Percentiles rank a stretch among this genome's conserved stretches.
These are phyloP conservation scores for Setaria italica DNA, from an alignment of 202 grass and related monocot species.

Conservation along the genomic window DNA sequence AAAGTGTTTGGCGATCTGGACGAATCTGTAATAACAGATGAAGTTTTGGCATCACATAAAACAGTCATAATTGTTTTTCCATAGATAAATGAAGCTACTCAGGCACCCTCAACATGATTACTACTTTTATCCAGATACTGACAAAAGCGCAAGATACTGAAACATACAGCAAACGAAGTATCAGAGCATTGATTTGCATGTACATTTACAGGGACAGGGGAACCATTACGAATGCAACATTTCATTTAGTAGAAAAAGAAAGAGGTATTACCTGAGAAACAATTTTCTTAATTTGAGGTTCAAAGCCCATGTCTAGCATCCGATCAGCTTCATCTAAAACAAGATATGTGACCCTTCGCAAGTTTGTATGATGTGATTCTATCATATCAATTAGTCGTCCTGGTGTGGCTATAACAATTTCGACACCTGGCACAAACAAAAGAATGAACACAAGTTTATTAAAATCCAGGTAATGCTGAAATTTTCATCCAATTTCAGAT, in stretches of 20 bases:
- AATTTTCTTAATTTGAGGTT: conserved; percentile 99
- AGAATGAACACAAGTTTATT: conserved; percentile 26
- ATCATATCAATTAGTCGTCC: conserved; percentile 99
- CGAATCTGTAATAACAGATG: conserved; percentile 74
- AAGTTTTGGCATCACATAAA: conserved; percentile 23
- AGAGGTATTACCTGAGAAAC: conserved; percentile 76
- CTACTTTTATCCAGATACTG: conserved; percentile 28
- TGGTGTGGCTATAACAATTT: conserved; percentile 98
- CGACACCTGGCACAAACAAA: conserved; percentile 76
- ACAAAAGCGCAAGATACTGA: conserved; percentile 30
- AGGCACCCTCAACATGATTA: conserved; percentile 4
- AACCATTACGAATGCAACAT: not conserved
- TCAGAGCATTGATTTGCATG: conserved; percentile 10
- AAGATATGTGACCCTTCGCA: conserved; percentile 95
- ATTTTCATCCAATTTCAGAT: not conserved
- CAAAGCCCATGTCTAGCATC: conserved; percentile 99
- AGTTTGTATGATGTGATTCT: conserved; percentile 95
- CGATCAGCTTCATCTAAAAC: conserved; percentile 98
- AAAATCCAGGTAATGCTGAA: not conserved
- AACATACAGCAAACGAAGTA: not conserved
- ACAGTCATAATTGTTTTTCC: not conserved
- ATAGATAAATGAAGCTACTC: conserved; percentile 4
- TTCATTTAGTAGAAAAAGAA: not conserved
- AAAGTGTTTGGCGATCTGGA: conserved; percentile 89
- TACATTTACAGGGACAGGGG: not conserved